A percentile compares a stretch with the other conserved stretches of the same genome.
Conservation (phyloP, 2,329 filamentous ascomycete species). For the Anisogramma anomala region DNA sequence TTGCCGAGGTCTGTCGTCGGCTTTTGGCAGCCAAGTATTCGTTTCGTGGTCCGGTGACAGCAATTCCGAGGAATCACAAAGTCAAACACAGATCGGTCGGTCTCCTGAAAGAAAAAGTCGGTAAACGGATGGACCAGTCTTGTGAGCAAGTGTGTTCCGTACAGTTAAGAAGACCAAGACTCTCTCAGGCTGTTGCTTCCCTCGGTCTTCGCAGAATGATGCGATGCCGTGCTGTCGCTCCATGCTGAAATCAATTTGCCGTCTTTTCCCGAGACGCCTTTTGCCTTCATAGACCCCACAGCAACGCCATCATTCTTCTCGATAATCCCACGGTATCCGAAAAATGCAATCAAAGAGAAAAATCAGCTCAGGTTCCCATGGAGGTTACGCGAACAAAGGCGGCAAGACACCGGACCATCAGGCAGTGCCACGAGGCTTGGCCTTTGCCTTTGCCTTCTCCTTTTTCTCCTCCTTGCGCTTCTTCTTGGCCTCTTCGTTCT, state of each 20-base stretch:
- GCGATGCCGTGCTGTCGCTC: too few species aligned
- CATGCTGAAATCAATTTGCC: too few species aligned
- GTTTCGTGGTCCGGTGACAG: not conserved
- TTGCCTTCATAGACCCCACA: constrained; percentile 9
- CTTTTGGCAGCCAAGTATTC: not conserved
- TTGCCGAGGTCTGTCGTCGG: constrained; percentile 9
- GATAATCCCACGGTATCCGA: constrained; percentile 8
- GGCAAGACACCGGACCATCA: constrained; percentile 18
- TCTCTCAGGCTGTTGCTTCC: too few species aligned
- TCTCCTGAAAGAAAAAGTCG: too few species aligned
- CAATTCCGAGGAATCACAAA: not conserved
- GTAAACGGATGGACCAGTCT: too few species aligned
- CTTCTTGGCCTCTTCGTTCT: constrained; percentile 87
- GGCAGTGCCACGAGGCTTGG: constrained; percentile 65
- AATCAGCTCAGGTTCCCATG: not conserved
- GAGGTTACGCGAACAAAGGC: not conserved
- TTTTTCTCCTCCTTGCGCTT: constrained; percentile 90
- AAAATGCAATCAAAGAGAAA: not conserved
- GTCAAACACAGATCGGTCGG: too few species aligned
- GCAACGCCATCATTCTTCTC: constrained; percentile 8
- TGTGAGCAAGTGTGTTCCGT: too few species aligned
- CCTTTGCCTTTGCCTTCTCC: constrained; percentile 83
- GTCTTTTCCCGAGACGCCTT: not conserved
- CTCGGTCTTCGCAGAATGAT: too few species aligned
- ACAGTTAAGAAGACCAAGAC: too few species aligned